Evolutionary conservation across 495 filamentous ascomycete genomes (phyloP).

Genomic region (Xylaria flabelliformis): DNA sequence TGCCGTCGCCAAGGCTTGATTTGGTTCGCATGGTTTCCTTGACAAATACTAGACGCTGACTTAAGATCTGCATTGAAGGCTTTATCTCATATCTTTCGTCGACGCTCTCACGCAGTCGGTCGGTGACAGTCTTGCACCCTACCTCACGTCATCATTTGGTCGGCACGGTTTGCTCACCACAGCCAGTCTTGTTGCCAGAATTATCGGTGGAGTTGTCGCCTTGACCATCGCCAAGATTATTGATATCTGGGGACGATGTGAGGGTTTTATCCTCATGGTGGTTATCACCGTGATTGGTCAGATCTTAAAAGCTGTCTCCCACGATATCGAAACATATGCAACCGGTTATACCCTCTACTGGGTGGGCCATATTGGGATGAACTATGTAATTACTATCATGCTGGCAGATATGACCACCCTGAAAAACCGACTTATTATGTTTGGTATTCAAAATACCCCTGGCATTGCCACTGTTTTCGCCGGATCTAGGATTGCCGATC

Average conservation of each 20-base stretch:
- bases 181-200: conserved; percentile 46
- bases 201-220: conserved; percentile 62
- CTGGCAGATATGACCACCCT: conserved; percentile 66
- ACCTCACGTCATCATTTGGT: conserved; percentile 48
- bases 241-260: conserved; percentile 60
- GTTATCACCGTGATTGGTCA: conserved; percentile 41
- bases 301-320: conserved; percentile 52
- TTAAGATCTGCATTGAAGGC: conserved; percentile 44
- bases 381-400: conserved; percentile 62
- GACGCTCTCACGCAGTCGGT: conserved; percentile 46
- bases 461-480: conserved; percentile 65
- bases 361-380: conserved; percentile 52
- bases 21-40: neutral
- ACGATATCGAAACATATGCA: conserved; percentile 43
- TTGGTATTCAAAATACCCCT: conserved; percentile 62
- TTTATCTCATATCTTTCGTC: conserved; percentile 49
- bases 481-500: conserved; percentile 6
- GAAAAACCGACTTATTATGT: conserved; percentile 62
- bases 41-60: neutral
- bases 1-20: neutral
- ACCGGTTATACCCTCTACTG: conserved; percentile 36
- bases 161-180: conserved; percentile 47
- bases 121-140: conserved; percentile 43
- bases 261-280: conserved; percentile 44
- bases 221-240: conserved; percentile 66